phyloP scores from a whole-genome alignment of 2,329 filamentous ascomycete species.

The Clonostachys sp. region DNA sequence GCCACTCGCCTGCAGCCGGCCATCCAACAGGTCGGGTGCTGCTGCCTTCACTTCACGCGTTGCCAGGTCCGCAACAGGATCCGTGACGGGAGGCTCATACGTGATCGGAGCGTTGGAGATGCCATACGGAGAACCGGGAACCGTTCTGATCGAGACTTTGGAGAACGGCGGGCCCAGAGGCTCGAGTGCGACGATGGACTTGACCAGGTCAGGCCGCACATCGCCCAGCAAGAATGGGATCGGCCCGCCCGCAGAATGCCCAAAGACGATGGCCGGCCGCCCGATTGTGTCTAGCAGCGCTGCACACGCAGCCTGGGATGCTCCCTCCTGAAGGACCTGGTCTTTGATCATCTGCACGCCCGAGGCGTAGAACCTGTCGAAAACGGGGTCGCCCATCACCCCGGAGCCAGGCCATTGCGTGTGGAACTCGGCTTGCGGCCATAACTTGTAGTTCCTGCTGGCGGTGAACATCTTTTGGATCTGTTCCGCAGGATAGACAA shows the following conservation, averaged over 20 bases:
- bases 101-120: conserved; percentile 42
- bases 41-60: conserved; percentile 9
- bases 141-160: conserved; percentile 29
- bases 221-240: conserved; percentile 35
- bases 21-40: too few relatives aligned
- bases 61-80: conserved; percentile 24
- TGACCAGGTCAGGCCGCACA: conserved; percentile 30
- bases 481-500: conserved; percentile 22
- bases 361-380: conserved; percentile 34
- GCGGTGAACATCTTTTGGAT: conserved; percentile 31
- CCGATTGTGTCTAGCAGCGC: conserved; percentile 36
- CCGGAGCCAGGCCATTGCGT: conserved; percentile 38
- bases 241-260: conserved; percentile 40
- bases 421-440: conserved; percentile 31
- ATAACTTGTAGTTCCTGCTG: conserved; percentile 19
- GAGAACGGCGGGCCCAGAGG: conserved; percentile 41
- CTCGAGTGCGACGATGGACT: conserved; percentile 36
- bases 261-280: conserved; percentile 29
- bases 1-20: conserved; percentile 19
- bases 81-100: conserved; percentile 34
- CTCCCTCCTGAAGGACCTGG: conserved; percentile 23
- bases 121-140: conserved; percentile 31
- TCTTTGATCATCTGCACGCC: conserved; percentile 28
- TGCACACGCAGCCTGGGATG: conserved; percentile 30
- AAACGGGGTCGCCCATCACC: conserved; percentile 28